Percentiles rank a stretch among this genome's conserved stretches.
Conservation (phyloP, 495 filamentous ascomycete genomes). For the Aspergillus baeticus region DNA sequence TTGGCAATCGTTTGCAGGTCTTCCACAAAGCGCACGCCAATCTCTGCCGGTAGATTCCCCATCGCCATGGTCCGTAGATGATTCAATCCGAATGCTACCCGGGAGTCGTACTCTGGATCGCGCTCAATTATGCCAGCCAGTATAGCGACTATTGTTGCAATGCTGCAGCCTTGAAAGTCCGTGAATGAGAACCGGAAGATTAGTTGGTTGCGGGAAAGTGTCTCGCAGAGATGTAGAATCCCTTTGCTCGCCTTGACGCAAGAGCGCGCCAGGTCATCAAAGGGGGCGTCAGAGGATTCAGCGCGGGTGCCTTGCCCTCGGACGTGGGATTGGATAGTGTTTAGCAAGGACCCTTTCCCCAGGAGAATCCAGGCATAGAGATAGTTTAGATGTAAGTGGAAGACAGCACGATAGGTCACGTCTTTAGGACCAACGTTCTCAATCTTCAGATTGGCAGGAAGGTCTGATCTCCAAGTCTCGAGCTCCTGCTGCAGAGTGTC, state of each 20-base stretch:
- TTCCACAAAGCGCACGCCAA: slow-evolving; percentile 28
- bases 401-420: slow-evolving; percentile 19
- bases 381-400: slow-evolving; percentile 29
- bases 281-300: background rate
- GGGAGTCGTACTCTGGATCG: slow-evolving; percentile 19
- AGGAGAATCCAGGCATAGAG: background rate
- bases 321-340: slow-evolving; percentile 14
- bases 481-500: slow-evolving; percentile 12
- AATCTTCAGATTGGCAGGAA: slow-evolving; percentile 20
- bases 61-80: slow-evolving; percentile 24
- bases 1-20: slow-evolving; percentile 24
- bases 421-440: slow-evolving; percentile 16
- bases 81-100: slow-evolving; percentile 21
- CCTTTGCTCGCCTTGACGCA: slow-evolving; percentile 24
- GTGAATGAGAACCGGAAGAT: slow-evolving; percentile 25
- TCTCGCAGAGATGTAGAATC: slow-evolving; percentile 22
- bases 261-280: background rate
- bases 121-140: slow-evolving; percentile 25
- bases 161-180: slow-evolving; percentile 33
- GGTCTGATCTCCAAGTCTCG: slow-evolving; percentile 22
- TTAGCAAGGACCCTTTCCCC: slow-evolving; percentile 16
- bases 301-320: background rate
- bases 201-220: slow-evolving; percentile 1
- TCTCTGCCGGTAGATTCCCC: slow-evolving; percentile 24
- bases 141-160: slow-evolving; percentile 29